Evolutionary conservation across 1,284 basidiomycete species (phyloP).

Genomic region (Afroboletus lepidellus): DNA sequence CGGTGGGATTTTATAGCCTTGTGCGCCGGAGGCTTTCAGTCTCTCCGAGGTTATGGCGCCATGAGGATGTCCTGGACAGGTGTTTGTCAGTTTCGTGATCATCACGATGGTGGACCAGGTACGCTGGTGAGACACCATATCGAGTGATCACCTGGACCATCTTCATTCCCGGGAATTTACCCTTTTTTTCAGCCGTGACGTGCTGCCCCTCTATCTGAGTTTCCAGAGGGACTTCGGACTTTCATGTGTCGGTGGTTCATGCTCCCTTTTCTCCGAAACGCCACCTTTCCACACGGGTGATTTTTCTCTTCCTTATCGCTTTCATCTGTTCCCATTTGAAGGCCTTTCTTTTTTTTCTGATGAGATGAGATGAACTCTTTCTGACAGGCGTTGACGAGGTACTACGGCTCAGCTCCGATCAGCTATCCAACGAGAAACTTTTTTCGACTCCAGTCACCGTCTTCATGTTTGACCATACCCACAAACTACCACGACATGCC

Average conservation of each 20-base stretch:
- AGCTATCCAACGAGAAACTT: constrained; percentile 19
- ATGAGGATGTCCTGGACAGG: constrained; percentile 45
- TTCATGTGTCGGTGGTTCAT: constrained; percentile 33
- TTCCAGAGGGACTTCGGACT: constrained; percentile 32
- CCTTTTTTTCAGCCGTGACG: constrained; percentile 25
- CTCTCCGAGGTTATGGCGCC: constrained; percentile 84
- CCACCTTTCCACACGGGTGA: constrained; percentile 20
- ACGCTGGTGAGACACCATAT: constrained; percentile 29
- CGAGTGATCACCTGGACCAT: constrained; percentile 24
- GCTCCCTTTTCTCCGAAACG: constrained; percentile 27
- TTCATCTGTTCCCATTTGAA: constrained; percentile 24
- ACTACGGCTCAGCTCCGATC: constrained; percentile 18
- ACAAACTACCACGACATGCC: constrained; percentile 6
- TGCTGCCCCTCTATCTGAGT: constrained; percentile 30
- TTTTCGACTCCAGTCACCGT: constrained; percentile 24
- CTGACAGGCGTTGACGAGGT: constrained; percentile 14
- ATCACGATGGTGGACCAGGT: constrained; percentile 25
- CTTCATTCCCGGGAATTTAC: constrained; percentile 28
- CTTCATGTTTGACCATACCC: constrained; percentile 6
- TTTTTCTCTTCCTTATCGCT: constrained; percentile 21
- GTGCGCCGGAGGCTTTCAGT: constrained; percentile 35
- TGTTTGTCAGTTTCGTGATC: constrained; percentile 30
- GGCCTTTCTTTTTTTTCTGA: constrained; percentile 5
- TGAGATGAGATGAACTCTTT: constrained; percentile 19
- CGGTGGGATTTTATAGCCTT: constrained; percentile 26